phyloP scores from a whole-genome alignment of 352 stramenopile genomes.

The Pythium vanterpoolii region DNA sequence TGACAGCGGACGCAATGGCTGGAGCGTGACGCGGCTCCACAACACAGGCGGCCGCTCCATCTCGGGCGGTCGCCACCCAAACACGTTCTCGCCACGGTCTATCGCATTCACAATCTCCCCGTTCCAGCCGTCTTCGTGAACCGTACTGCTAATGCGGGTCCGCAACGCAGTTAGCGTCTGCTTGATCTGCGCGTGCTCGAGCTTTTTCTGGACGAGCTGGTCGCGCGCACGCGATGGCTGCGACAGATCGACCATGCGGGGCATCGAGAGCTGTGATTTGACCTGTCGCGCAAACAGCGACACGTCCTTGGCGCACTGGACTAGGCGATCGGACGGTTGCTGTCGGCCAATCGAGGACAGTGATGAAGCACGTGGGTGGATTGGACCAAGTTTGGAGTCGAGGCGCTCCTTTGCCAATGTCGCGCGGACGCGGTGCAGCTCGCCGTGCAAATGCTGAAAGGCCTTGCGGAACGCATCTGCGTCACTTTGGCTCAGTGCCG shows the following conservation, averaged over 20 bases:
- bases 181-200: conserved; percentile 42
- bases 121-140: conserved; percentile 53
- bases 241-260: conserved; percentile 59
- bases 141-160: conserved; percentile 34
- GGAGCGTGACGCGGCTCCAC: conserved; percentile 55
- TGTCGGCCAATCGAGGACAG: neutral
- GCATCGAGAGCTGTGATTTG: conserved; percentile 65
- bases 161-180: conserved; percentile 42
- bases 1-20: neutral
- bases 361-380: conserved; percentile 4
- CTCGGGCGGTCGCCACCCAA: conserved; percentile 72
- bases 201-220: conserved; percentile 49
- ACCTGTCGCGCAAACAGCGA: conserved; percentile 42
- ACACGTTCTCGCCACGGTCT: conserved; percentile 54
- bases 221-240: conserved; percentile 26
- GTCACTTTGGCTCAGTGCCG: conserved; percentile 38
- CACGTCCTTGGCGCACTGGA: conserved; percentile 45
- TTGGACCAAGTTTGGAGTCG: conserved; percentile 39
- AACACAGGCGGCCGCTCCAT: conserved; percentile 65
- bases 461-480: conserved; percentile 56
- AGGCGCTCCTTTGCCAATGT: conserved; percentile 59
- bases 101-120: conserved; percentile 61
- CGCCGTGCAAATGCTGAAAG: conserved; percentile 50
- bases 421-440: conserved; percentile 47
- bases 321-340: conserved; percentile 24